Percentiles rank a stretch among this genome's conserved stretches.
Evolutionary conservation across 2,329 filamentous ascomycete species (phyloP).

Genomic region (Teratosphaeria viscida): DNA sequence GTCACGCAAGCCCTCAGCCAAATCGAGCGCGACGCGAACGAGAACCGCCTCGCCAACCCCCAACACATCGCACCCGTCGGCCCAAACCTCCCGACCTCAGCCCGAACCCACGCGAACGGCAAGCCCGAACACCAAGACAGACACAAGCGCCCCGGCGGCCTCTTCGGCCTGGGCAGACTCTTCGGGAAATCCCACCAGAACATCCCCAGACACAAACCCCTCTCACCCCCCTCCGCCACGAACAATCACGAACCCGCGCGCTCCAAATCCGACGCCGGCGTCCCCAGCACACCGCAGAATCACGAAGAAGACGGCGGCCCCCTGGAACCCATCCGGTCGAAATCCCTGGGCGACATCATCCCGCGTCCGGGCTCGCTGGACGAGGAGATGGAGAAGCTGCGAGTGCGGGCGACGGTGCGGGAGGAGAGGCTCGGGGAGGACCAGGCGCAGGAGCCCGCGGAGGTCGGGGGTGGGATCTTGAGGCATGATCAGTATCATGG

Average conservation of each 20-base stretch:
- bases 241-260: slow-evolving; percentile 13
- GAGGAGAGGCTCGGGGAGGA: slow-evolving; percentile 6
- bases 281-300: slow-evolving; percentile 5
- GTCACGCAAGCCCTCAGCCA: slow-evolving; percentile 34
- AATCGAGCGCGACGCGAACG: slow-evolving; percentile 25
- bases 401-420: slow-evolving; percentile 19
- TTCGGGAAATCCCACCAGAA: slow-evolving; percentile 1
- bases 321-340: slow-evolving; percentile 10
- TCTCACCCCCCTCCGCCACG: neutral
- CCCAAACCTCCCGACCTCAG: neutral
- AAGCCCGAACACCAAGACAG: slow-evolving; percentile 2
- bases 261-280: slow-evolving; percentile 19
- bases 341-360: slow-evolving; percentile 9
- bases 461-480: slow-evolving; percentile 25
- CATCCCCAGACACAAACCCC: neutral
- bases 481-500: slow-evolving; percentile 35
- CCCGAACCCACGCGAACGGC: neutral
- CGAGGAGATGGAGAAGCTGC: slow-evolving; percentile 17
- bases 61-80: neutral
- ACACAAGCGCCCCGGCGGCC: slow-evolving; percentile 1
- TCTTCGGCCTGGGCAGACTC: neutral
- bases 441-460: slow-evolving; percentile 6
- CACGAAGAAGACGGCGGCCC: slow-evolving; percentile 14
- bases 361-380: slow-evolving; percentile 3
- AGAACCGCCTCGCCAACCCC: slow-evolving; percentile 9